Percentiles rank a stretch among this genome's conserved stretches.
phyloP scores from a whole-genome alignment of 306 rosid genomes.

The Rosa multiflora region DNA sequence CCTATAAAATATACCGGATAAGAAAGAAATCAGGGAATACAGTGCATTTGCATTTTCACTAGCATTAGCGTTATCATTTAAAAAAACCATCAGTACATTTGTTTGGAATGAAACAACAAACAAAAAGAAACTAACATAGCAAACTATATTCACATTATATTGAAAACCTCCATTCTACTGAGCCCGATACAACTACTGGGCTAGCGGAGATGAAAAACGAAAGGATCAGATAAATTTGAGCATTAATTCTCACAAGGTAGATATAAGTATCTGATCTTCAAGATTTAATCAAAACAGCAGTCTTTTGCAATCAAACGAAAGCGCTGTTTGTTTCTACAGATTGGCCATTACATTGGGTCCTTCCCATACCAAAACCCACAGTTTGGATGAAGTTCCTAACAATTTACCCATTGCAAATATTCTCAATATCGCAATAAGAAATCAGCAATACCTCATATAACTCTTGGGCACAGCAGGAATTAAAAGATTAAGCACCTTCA shows the following conservation, averaged over 20 bases:
- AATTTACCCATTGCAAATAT: no score
- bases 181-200: not conserved
- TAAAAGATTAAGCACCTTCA: not conserved
- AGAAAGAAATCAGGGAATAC: not conserved
- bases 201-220: not conserved
- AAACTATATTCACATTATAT: not conserved
- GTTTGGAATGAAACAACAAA: not conserved
- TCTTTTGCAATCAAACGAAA: not conserved
- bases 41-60: not conserved
- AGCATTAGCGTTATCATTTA: not conserved
- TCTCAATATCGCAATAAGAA: no score
- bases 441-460: not conserved
- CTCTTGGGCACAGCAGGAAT: not conserved
- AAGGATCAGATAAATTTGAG: not conserved
- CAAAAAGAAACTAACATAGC: not conserved
- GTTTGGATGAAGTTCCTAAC: not conserved
- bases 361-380: not conserved
- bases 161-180: not conserved
- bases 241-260: not conserved
- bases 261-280: not conserved
- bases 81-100: not conserved
- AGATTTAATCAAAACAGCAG: not conserved
- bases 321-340: not conserved
- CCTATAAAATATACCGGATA: not conserved
- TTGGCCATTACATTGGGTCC: not conserved